Evolutionary conservation across 768 basidiomycete species (phyloP).

Genomic region (Lactarius hatsudake): DNA sequence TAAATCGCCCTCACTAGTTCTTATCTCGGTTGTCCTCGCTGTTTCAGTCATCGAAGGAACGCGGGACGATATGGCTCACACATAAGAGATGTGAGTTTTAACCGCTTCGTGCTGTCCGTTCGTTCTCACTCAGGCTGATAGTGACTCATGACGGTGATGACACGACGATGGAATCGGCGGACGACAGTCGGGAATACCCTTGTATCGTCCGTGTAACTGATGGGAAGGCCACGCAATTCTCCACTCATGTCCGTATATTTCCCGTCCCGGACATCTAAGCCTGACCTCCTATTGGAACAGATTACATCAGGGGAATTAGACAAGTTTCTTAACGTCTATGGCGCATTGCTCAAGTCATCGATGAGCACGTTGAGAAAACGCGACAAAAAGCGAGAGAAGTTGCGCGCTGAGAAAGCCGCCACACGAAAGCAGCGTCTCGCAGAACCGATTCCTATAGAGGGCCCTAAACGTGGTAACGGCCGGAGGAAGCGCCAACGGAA

Average conservation of each 20-base stretch:
- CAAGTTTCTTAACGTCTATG: constrained; percentile 73
- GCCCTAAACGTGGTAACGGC: constrained; percentile 72
- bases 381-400: constrained; percentile 91
- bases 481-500: constrained; percentile 68
- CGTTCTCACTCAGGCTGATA: constrained; percentile 33
- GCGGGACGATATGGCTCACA: constrained; percentile 87
- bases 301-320: constrained; percentile 58
- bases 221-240: constrained; percentile 66
- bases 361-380: constrained; percentile 84
- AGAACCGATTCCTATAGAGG: constrained; percentile 67
- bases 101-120: constrained; percentile 10
- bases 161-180: constrained; percentile 47
- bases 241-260: constrained; percentile 60
- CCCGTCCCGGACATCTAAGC: background rate
- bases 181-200: constrained; percentile 66
- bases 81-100: constrained; percentile 84
- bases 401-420: constrained; percentile 61
- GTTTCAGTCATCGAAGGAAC: constrained; percentile 66
- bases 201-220: constrained; percentile 77
- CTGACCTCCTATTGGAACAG: constrained; percentile 36
- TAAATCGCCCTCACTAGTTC: constrained; percentile 51
- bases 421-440: constrained; percentile 73
- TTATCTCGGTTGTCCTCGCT: constrained; percentile 60
- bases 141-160: constrained; percentile 73
- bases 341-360: constrained; percentile 72